Conservation (phyloP, 768 basidiomycete genomes). For the Antrodiella citrinella region DNA sequence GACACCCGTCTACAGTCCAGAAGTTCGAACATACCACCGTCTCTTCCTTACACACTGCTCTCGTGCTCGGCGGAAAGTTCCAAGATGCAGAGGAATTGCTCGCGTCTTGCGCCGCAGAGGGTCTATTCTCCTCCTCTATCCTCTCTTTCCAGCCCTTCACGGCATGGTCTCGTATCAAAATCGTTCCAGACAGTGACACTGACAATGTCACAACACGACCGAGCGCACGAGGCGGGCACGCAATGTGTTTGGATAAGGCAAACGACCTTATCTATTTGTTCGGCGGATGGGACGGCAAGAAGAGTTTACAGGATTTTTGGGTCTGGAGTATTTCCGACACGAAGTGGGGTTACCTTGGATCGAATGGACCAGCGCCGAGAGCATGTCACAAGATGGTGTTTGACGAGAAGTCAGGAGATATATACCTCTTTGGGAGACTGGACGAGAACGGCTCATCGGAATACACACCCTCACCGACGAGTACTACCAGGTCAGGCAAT, state of each 20-base stretch:
- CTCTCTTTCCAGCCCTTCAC: slow-evolving; percentile 50
- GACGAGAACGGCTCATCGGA: slow-evolving; percentile 40
- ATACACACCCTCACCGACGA: background rate
- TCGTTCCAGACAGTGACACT: slow-evolving; percentile 40
- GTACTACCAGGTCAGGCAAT: background rate
- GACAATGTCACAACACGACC: slow-evolving; percentile 28
- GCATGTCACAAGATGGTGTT: slow-evolving; percentile 82
- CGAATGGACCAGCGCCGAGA: slow-evolving; percentile 52
- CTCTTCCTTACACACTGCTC: slow-evolving; percentile 50
- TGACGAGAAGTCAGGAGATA: slow-evolving; percentile 57
- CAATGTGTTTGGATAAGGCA: slow-evolving; percentile 69
- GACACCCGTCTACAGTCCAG: background rate
- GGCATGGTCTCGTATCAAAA: slow-evolving; percentile 54
- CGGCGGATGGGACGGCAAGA: slow-evolving; percentile 73
- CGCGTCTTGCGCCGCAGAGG: slow-evolving; percentile 36
- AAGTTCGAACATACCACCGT: slow-evolving; percentile 65
- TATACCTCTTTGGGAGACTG: slow-evolving; percentile 68
- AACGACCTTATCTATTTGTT: slow-evolving; percentile 63
- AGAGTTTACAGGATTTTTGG: slow-evolving; percentile 76
- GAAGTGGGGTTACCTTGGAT: slow-evolving; percentile 35
- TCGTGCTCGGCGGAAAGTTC: slow-evolving; percentile 67
- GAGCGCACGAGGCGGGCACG: slow-evolving; percentile 65
- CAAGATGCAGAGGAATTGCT: slow-evolving; percentile 47
- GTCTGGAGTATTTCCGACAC: slow-evolving; percentile 51
- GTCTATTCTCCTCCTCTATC: slow-evolving; percentile 57